Percentiles rank a stretch among this genome's conserved stretches.
phyloP scores from a whole-genome alignment of 1,284 basidiomycete species.

The Naganishia cerealis region DNA sequence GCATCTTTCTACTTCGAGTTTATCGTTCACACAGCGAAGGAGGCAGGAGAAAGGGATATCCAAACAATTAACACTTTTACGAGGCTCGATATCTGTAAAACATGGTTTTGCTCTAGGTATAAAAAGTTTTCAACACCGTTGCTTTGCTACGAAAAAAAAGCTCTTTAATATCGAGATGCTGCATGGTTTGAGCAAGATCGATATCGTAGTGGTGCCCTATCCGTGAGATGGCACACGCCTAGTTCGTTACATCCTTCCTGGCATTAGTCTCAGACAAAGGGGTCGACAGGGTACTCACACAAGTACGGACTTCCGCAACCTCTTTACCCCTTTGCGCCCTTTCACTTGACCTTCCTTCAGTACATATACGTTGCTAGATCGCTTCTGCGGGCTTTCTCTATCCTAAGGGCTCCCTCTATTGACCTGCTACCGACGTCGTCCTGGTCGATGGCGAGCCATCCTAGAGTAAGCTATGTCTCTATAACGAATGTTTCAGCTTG shows the following conservation, averaged over 20 bases:
- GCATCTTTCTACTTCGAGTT: neutral
- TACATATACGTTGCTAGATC: neutral
- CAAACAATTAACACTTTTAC: too few species aligned
- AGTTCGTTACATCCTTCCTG: neutral
- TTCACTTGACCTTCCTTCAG: neutral
- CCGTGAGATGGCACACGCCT: too few species aligned
- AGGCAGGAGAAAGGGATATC: neutral
- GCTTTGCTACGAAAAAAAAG: too few species aligned
- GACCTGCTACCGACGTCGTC: neutral
- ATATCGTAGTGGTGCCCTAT: too few species aligned
- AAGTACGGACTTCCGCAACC: neutral
- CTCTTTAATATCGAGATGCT: too few species aligned
- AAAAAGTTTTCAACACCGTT: too few species aligned
- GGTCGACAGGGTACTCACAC: neutral
- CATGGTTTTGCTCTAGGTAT: too few species aligned
- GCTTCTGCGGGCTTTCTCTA: too few species aligned
- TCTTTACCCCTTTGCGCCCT: neutral
- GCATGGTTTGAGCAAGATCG: too few species aligned
- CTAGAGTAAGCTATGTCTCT: neutral
- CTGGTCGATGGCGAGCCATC: neutral
- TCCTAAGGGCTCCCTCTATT: too few species aligned
- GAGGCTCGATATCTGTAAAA: too few species aligned
- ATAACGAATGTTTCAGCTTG: neutral
- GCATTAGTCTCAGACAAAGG: neutral
- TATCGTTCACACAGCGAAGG: neutral